Evolutionary conservation across 2,329 filamentous ascomycete species (phyloP).

Genomic region (Colletotrichum echinochloae): DNA sequence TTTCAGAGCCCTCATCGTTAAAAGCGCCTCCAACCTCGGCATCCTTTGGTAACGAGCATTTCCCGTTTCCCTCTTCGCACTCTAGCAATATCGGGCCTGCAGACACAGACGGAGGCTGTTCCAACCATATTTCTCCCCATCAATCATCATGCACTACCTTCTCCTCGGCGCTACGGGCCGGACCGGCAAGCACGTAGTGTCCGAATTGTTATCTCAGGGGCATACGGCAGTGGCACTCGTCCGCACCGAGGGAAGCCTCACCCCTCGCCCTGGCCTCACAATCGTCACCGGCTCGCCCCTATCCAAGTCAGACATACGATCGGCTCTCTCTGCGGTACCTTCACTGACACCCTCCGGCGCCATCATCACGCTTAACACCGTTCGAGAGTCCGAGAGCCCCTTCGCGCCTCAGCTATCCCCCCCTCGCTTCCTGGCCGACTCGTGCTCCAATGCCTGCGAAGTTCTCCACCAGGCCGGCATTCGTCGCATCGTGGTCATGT

Average conservation of each 20-base stretch:
- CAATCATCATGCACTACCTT: constrained; percentile 53
- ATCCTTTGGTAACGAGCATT: not conserved
- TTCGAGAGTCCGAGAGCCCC: constrained; percentile 55
- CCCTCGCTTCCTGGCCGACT: constrained; percentile 54
- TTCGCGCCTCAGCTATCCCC: constrained; percentile 54
- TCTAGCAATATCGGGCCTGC: not conserved
- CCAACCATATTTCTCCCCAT: not conserved
- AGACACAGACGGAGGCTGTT: not conserved
- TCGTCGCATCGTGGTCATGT: constrained; percentile 53
- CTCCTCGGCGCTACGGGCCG: constrained; percentile 58
- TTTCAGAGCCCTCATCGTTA: no score
- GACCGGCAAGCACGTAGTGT: constrained; percentile 56
- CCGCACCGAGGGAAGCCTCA: constrained; percentile 45
- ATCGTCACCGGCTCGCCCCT: constrained; percentile 6
- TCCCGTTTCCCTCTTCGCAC: not conserved
- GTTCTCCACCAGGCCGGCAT: constrained; percentile 49
- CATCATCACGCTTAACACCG: constrained; percentile 55
- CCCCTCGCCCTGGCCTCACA: not conserved
- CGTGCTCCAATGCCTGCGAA: constrained; percentile 50
- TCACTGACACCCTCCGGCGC: constrained; percentile 46
- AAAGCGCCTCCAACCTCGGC: not conserved
- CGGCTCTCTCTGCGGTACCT: constrained; percentile 31
- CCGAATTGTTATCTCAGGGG: constrained; percentile 52
- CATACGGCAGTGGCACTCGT: constrained; percentile 55
- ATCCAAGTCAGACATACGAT: not conserved